These are phyloP conservation scores for Penicillium paxilli DNA, from an alignment of 495 filamentous ascomycete genomes.

Conservation along the genomic window DNA sequence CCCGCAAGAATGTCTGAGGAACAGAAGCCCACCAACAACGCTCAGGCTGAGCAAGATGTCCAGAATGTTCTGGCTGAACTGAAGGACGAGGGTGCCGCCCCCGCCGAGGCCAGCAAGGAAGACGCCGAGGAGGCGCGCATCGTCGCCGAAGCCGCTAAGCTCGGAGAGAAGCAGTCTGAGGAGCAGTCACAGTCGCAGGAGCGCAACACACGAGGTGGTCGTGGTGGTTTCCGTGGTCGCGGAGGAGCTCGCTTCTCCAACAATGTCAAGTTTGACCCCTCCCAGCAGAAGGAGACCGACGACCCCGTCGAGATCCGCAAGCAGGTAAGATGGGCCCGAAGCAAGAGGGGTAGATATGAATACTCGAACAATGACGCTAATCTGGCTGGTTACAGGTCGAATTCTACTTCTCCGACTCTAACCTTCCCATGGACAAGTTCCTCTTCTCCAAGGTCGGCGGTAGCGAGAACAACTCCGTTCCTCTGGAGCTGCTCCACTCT, in stretches of 20 bases:
- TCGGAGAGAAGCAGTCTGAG: slow-evolving; percentile 41
- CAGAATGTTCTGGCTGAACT: slow-evolving; percentile 48
- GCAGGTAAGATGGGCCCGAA: slow-evolving; percentile 51
- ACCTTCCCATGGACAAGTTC: slow-evolving; percentile 85
- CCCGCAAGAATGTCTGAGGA: slow-evolving; percentile 40
- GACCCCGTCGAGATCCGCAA: slow-evolving; percentile 78
- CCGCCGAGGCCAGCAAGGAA: slow-evolving; percentile 31
- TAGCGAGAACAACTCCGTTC: slow-evolving; percentile 73
- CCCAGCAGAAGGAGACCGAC: slow-evolving; percentile 59
- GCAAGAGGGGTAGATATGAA: neutral
- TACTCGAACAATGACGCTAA: neutral
- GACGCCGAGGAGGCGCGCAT: slow-evolving; percentile 46
- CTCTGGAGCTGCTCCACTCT: slow-evolving; percentile 69
- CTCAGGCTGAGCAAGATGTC: slow-evolving; percentile 47
- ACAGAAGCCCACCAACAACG: slow-evolving; percentile 40
- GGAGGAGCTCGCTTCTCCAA: slow-evolving; percentile 27
- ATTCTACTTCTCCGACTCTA: slow-evolving; percentile 96
- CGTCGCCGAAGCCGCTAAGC: slow-evolving; percentile 45
- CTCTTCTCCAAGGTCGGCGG: slow-evolving; percentile 76
- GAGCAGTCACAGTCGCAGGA: slow-evolving; percentile 33
- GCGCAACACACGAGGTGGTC: slow-evolving; percentile 21
- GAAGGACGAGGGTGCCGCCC: slow-evolving; percentile 37
- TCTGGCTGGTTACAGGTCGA: slow-evolving; percentile 65
- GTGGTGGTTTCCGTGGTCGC: slow-evolving; percentile 5
- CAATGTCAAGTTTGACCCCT: slow-evolving; percentile 67